phyloP scores from a whole-genome alignment of 1,284 basidiomycete species.

The Boletus sp. region DNA sequence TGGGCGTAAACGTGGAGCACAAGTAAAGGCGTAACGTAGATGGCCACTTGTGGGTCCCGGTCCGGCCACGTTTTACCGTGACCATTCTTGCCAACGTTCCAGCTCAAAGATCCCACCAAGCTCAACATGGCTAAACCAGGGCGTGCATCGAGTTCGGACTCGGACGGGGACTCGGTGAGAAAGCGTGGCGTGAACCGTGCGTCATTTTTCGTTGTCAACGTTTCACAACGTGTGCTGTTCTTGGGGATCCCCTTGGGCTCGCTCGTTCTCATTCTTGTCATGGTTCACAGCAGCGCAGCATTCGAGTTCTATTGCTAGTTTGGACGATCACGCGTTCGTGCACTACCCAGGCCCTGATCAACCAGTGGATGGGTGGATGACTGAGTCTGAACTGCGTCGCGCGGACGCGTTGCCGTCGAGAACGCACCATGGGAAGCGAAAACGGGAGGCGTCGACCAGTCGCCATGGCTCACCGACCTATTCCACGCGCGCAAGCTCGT shows the following conservation, averaged over 20 bases:
- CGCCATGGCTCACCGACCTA: constrained; percentile 23
- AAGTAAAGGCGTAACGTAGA: background rate
- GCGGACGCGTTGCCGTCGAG: constrained; percentile 24
- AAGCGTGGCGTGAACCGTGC: constrained; percentile 55
- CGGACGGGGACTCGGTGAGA: constrained; percentile 35
- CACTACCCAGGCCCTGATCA: constrained; percentile 75
- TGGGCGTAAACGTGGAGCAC: background rate
- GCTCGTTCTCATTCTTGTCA: too few species aligned
- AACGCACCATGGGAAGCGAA: constrained; percentile 34
- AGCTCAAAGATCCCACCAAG: background rate
- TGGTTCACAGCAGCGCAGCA: too few species aligned
- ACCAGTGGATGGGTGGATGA: constrained; percentile 77
- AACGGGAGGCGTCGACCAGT: constrained; percentile 36
- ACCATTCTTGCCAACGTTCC: background rate
- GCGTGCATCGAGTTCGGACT: too few species aligned
- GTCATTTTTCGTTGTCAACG: constrained; percentile 16
- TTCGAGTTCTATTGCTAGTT: constrained; percentile 33
- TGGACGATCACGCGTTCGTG: constrained; percentile 59
- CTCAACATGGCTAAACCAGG: constrained; percentile 26
- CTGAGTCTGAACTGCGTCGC: constrained; percentile 44
- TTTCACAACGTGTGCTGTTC: too few species aligned
- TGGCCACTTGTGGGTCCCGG: constrained; percentile 19
- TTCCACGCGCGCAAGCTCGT: constrained; percentile 26
- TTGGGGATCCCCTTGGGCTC: too few species aligned
- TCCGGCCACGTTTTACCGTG: constrained; percentile 11